Evolutionary conservation across 257 asterid species (phyloP).

Genomic region (Penstemon newberryi): DNA sequence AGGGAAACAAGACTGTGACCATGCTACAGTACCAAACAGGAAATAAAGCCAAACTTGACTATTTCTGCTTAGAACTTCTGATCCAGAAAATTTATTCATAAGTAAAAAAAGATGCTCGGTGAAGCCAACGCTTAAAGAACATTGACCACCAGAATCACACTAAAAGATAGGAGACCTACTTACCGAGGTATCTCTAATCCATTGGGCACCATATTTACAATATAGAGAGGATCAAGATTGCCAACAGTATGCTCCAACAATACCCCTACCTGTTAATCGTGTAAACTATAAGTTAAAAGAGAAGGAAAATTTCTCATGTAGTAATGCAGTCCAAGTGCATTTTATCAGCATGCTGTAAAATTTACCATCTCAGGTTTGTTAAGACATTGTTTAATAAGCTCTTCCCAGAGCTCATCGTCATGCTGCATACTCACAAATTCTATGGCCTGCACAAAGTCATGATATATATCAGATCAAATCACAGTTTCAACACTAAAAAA

Average conservation of each 20-base stretch:
- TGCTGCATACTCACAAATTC: constrained; percentile 95
- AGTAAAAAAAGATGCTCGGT: neutral
- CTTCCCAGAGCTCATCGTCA: constrained; percentile 99
- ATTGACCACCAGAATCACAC: constrained; percentile 21
- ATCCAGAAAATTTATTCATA: neutral
- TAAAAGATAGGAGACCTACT: constrained; percentile 28
- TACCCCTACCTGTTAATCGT: constrained; percentile 73
- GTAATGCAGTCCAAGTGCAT: constrained; percentile 21
- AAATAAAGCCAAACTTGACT: constrained; percentile 11
- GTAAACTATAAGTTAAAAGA: constrained; percentile 15
- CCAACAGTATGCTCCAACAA: constrained; percentile 98
- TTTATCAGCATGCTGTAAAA: constrained; percentile 13
- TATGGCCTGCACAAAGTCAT: constrained; percentile 68
- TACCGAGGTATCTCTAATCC: constrained; percentile 98
- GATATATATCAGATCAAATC: constrained; percentile 25
- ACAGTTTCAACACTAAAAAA: constrained; percentile 26
- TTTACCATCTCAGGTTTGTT: constrained; percentile 97
- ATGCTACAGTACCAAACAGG: constrained; percentile 12
- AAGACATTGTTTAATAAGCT: constrained; percentile 82
- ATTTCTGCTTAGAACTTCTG: neutral
- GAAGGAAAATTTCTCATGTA: constrained; percentile 11
- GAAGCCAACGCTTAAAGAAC: constrained; percentile 1
- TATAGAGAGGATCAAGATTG: constrained; percentile 95
- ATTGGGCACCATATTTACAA: constrained; percentile 86
- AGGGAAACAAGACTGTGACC: constrained; percentile 10